A percentile compares a stretch with the other conserved stretches of the same genome.
Evolutionary conservation across 2,329 filamentous ascomycete genomes (phyloP).

Genomic region (Cadophora gregata): DNA sequence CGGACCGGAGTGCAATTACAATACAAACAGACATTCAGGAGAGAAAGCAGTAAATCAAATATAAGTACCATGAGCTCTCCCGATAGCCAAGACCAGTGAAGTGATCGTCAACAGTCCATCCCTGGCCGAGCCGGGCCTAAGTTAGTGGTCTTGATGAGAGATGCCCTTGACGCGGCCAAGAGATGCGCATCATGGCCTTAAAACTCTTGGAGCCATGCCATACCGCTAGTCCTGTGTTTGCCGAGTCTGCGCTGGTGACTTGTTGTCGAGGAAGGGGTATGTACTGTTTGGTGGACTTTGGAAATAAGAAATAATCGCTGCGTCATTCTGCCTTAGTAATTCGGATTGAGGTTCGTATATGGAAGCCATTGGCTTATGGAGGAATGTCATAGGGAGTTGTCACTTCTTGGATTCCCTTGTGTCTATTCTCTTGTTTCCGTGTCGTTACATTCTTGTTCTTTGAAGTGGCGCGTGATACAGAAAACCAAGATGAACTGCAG

Average conservation of each 20-base stretch:
- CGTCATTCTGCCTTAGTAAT: neutral
- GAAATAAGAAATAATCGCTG: constrained; percentile 7
- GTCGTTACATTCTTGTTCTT: too few relatives aligned
- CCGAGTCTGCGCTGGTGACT: neutral
- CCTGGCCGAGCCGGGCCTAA: neutral
- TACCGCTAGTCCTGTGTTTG: neutral
- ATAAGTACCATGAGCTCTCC: neutral
- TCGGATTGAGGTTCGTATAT: neutral
- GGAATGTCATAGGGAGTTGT: too few relatives aligned
- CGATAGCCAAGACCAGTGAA: neutral
- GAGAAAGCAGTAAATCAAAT: neutral
- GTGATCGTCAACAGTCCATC: constrained; percentile 3
- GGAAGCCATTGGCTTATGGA: too few relatives aligned
- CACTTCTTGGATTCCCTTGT: too few relatives aligned
- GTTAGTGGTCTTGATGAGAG: neutral
- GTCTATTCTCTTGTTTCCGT: too few relatives aligned
- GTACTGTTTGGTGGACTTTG: neutral
- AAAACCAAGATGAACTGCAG: too few relatives aligned
- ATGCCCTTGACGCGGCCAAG: neutral
- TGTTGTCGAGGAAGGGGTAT: neutral
- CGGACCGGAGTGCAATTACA: too few relatives aligned
- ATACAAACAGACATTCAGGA: neutral
- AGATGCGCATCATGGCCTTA: neutral
- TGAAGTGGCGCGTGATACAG: too few relatives aligned
- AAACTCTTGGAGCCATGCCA: neutral